phyloP scores from a whole-genome alignment of 2,329 filamentous ascomycete genomes.

The Beauveria brongniartii region DNA sequence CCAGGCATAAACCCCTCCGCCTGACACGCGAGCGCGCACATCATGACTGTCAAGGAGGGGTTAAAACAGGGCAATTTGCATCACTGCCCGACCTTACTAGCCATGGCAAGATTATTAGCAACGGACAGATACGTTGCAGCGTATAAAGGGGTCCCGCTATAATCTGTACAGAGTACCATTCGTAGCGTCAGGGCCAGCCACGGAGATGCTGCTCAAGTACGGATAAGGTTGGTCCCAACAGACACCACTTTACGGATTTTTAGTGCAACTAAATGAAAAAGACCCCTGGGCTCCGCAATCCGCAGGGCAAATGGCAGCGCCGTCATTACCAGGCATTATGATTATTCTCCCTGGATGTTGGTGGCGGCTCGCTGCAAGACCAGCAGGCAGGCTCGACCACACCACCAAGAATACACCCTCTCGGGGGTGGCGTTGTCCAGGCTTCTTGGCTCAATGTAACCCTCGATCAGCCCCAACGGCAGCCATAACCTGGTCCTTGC shows the following conservation, averaged over 20 bases:
- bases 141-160: background rate
- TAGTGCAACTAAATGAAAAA: background rate
- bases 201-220: constrained; percentile 1
- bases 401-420: background rate
- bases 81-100: background rate
- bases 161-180: background rate
- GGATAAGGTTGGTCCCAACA: constrained; percentile 1
- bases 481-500: background rate
- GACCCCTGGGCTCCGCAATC: background rate
- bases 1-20: no score
- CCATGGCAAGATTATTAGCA: background rate
- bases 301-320: background rate
- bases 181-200: background rate
- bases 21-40: no score
- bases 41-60: no score
- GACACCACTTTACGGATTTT: no score
- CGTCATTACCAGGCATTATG: background rate
- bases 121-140: background rate
- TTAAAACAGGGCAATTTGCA: background rate
- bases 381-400: background rate
- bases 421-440: constrained; percentile 8
- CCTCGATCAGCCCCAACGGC: constrained; percentile 7
- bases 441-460: constrained; percentile 7
- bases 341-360: background rate
- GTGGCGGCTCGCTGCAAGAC: background rate